Evolutionary conservation across 306 rosid species (phyloP).

Genomic region (Quercus bicolor): DNA sequence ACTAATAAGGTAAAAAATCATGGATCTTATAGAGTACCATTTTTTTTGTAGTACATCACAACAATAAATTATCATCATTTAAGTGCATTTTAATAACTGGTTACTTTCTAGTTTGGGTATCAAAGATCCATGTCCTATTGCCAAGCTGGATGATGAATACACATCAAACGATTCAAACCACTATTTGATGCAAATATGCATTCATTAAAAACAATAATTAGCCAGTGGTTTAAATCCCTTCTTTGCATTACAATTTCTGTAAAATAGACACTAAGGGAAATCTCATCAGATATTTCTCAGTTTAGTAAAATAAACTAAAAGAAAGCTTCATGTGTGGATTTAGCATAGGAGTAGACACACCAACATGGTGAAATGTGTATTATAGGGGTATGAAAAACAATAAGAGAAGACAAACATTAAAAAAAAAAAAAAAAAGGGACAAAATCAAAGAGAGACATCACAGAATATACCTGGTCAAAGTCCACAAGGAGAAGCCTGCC

Average conservation of each 20-base stretch:
- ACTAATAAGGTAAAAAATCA: slow-evolving; percentile 1
- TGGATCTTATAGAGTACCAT: not conserved
- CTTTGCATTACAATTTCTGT: not conserved
- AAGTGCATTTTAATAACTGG: too few species aligned
- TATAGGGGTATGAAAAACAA: not conserved
- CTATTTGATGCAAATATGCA: not conserved
- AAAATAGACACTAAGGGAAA: not conserved
- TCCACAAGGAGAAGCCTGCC: slow-evolving; percentile 96
- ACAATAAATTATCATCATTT: too few species aligned
- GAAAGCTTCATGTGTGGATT: not conserved
- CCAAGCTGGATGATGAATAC: slow-evolving; percentile 9
- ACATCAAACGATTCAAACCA: not conserved
- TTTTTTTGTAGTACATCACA: not conserved
- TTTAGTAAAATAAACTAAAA: not conserved
- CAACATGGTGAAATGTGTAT: not conserved
- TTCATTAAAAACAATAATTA: not conserved
- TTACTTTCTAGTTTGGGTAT: not conserved
- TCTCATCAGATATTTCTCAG: not conserved
- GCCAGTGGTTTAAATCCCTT: slow-evolving; percentile 12
- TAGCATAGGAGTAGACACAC: not conserved
- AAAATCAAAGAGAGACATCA: slow-evolving; percentile 5
- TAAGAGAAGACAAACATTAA: slow-evolving; percentile 3
- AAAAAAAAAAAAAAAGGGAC: not conserved
- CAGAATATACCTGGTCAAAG: slow-evolving; percentile 81
- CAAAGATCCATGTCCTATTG: not conserved